Evolutionary conservation across 2,329 filamentous ascomycete species (phyloP).

Genomic region (Huntiella abstrusa): DNA sequence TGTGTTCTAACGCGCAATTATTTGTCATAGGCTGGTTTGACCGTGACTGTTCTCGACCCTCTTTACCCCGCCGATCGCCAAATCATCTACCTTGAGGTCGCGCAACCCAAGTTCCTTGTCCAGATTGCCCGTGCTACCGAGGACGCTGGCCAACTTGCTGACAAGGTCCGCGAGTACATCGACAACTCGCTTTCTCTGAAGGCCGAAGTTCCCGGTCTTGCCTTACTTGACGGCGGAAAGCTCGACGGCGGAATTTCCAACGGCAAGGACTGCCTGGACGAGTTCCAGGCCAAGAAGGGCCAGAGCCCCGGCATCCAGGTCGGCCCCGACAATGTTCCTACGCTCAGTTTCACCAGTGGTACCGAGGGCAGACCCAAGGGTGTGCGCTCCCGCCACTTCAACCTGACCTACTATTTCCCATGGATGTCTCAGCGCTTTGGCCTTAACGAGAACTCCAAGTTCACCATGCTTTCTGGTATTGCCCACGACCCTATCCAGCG

Average conservation of each 20-base stretch:
- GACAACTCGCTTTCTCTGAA: constrained; percentile 52
- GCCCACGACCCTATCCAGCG: constrained; percentile 40
- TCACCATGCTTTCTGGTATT: constrained; percentile 73
- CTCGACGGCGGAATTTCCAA: constrained; percentile 49
- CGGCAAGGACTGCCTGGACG: constrained; percentile 48
- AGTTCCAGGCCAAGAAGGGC: constrained; percentile 29
- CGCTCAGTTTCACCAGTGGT: constrained; percentile 55
- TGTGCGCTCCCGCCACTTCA: constrained; percentile 74
- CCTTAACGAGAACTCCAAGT: constrained; percentile 51
- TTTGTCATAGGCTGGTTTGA: constrained; percentile 34
- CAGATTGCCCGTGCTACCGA: constrained; percentile 52
- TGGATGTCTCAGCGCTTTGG: constrained; percentile 84
- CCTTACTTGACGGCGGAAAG: constrained; percentile 49
- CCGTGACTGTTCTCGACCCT: constrained; percentile 55
- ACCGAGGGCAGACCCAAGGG: constrained; percentile 69
- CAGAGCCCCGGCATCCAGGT: constrained; percentile 53
- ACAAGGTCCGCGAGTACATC: constrained; percentile 43
- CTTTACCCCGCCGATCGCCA: constrained; percentile 45
- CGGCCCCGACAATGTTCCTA: constrained; percentile 69
- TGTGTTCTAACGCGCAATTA: constrained; percentile 20
- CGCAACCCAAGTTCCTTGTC: constrained; percentile 53
- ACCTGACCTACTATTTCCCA: constrained; percentile 66
- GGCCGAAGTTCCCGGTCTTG: constrained; percentile 55
- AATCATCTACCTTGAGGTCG: constrained; percentile 55
- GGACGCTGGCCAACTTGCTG: constrained; percentile 33